Evolutionary conservation across 306 rosid species (phyloP), one percentile per base, ranked within the genome.

Genomic region (Elaeagnus macrophylla): DNA sequence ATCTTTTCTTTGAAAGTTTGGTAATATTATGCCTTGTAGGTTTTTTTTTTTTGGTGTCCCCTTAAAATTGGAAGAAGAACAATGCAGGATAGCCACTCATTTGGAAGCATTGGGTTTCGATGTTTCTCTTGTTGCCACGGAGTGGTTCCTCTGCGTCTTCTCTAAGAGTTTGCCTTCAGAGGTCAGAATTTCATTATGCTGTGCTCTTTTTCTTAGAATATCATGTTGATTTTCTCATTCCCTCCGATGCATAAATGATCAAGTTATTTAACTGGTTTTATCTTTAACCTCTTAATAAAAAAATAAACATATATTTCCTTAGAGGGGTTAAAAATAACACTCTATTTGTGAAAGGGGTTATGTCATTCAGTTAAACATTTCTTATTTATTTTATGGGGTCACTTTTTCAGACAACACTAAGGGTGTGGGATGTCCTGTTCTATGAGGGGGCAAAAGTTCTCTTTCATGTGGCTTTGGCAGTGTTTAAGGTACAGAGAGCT

Each of bases 361-460:
- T n/a, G n/a, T n/a, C n/a, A n/a, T n/a, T n/a, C n/a, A n/a, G n/a
- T n/a, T n/a, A n/a, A n/a, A n/a, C n/a, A n/a, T n/a, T n/a, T n/a
- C n/a, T n/a, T n/a, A n/a, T n/a, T n/a, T n/a, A n/a, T n/a, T n/a
- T n/a, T n/a, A n/a, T n/a, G n/a, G n/a, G n/a, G 35, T 20, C 51
- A 9, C 45, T 48, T 32, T 25, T 51, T 19, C 51, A 93, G 96
- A 93, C 99, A 46, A 79, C 99, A 12, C 77, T 87, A 40, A 81
- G 99, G 50, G 99, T 93, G 44, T 93, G 99, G 99, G 99, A 93
- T 64, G 85, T 84, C 71, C 86, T 93, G 62, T 93, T 93, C 82
- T 84, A 82, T 2, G 99, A 93, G 66, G 96, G 99, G 16, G 99
- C 99, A 13, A 80, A 82, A 77, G 87, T 93, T 72, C 73, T 93